Conservation (phyloP, 1,284 basidiomycete species). For the Erythrobasidium hasegawianum region DNA sequence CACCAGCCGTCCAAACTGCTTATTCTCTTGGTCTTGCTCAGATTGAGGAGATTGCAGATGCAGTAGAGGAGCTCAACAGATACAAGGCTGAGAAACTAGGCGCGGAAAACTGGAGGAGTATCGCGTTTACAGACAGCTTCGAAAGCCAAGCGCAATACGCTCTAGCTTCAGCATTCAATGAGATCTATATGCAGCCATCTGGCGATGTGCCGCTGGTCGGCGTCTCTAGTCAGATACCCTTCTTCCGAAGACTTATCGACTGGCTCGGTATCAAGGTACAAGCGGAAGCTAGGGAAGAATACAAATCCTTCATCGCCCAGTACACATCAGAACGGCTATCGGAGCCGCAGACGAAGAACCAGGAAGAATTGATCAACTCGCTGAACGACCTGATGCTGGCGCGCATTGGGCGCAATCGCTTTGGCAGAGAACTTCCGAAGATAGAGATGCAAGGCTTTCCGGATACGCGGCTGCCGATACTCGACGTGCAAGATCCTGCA, state of each 20-base stretch:
- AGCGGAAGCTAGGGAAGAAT: constrained; percentile 51
- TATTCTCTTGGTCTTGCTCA: constrained; percentile 51
- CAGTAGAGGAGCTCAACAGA: constrained; percentile 49
- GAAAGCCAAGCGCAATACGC: constrained; percentile 49
- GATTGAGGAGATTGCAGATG: constrained; percentile 51
- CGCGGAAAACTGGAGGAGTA: constrained; percentile 43
- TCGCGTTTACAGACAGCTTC: constrained; percentile 52
- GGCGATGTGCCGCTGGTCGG: constrained; percentile 51
- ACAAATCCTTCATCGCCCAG: constrained; percentile 47
- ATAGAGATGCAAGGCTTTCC: constrained; percentile 20
- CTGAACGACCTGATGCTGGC: constrained; percentile 45
- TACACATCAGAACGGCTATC: constrained; percentile 44
- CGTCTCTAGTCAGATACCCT: constrained; percentile 44
- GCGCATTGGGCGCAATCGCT: constrained; percentile 45
- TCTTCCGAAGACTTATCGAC: constrained; percentile 49
- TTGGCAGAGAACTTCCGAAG: constrained; percentile 27
- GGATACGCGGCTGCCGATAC: neutral
- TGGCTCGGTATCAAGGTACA: constrained; percentile 52
- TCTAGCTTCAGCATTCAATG: constrained; percentile 49
- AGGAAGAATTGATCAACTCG: constrained; percentile 42
- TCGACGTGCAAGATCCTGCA: neutral
- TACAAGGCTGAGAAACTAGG: constrained; percentile 48
- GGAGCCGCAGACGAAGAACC: constrained; percentile 45
- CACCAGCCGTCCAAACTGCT: constrained; percentile 46
- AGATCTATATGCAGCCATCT: constrained; percentile 51